These are phyloP conservation scores for Xanthoconium purpureum DNA, from an alignment of 768 basidiomycete genomes.

Conservation along the genomic window DNA sequence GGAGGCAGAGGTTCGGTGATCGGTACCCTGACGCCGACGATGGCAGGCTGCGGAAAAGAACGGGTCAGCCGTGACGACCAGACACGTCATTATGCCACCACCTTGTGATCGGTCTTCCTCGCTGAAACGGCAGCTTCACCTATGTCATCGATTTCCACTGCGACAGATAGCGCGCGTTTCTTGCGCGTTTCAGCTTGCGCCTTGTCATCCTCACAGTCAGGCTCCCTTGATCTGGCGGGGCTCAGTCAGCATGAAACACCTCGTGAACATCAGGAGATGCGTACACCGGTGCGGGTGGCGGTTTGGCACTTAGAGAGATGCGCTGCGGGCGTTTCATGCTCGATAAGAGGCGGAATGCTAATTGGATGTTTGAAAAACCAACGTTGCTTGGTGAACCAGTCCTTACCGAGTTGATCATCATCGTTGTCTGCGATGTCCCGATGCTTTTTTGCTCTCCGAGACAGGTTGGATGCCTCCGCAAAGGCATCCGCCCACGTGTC, in stretches of 20 bases:
- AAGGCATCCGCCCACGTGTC: slow-evolving; percentile 20
- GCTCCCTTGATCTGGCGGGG: slow-evolving; percentile 42
- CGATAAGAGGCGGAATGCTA: slow-evolving; percentile 53
- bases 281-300: slow-evolving; percentile 37
- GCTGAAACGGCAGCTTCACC: slow-evolving; percentile 20
- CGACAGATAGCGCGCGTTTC: slow-evolving; percentile 36
- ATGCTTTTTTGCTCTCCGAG: background rate
- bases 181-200: slow-evolving; percentile 42
- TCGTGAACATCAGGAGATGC: slow-evolving; percentile 6
- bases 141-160: slow-evolving; percentile 36
- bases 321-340: slow-evolving; percentile 26
- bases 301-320: slow-evolving; percentile 44
- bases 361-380: background rate
- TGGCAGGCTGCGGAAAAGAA: slow-evolving; percentile 7
- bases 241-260: background rate
- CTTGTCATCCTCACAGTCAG: slow-evolving; percentile 48
- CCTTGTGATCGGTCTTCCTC: slow-evolving; percentile 22
- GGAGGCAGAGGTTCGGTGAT: slow-evolving; percentile 11
- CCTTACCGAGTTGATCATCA: background rate
- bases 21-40: slow-evolving; percentile 10
- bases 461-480: background rate
- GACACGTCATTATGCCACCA: background rate
- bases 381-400: background rate
- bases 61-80: background rate
- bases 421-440: slow-evolving; percentile 1